Evolutionary conservation across 2,329 filamentous ascomycete genomes (phyloP), one percentile per base, ranked within the genome.

Genomic region (Diaporthe sp.): DNA sequence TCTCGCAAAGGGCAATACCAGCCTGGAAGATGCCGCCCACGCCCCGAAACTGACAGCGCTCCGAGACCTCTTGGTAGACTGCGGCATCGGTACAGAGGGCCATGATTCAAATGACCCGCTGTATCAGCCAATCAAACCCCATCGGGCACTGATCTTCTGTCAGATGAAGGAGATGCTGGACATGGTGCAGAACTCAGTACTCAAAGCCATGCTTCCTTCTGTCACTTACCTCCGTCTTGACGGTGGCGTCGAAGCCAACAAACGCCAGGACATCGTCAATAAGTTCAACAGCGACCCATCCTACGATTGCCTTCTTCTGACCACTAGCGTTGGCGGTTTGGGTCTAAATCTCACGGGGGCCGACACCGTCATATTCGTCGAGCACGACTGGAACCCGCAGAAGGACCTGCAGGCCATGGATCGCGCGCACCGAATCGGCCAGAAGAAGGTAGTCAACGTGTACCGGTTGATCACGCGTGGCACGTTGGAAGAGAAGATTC

Each of bases 131-230:
- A 97, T 99, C 83, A 98, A 97, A 77, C 97, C 96, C 42, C 97
- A 99, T 82, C 94, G 97, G 59, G 97, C 97, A 0, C 91, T 99
- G 39, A 94, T 99, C 79, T 99, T 99, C 88, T 99, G 97, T 81
- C 97, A 99, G 83, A 98, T 99, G 95, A 99, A 99, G 86, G 97
- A 99, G 84, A 99, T 99, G 97, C 89, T 99, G 34, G 97, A 99
- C 84, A 98, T 99, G 91, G 97, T 99, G 3, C 96, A 98, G 82
- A 95, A 94, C 80, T 96, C 96, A 75, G 97, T 99, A 1, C 87
- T 99, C 53, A 95, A 95, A 83, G 94, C 94, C 81, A 89, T 98
- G 85, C 89, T 99, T n/a, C 97, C 97, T 1, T 94, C 93, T 0
- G 96, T 98, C 8, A 97, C 97, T 51, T 98, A 94, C 82, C 91